Base-by-base conservation (phyloP, 1,139 yeast genomes). In the Debaryomycetaceae sp. region DNA sequence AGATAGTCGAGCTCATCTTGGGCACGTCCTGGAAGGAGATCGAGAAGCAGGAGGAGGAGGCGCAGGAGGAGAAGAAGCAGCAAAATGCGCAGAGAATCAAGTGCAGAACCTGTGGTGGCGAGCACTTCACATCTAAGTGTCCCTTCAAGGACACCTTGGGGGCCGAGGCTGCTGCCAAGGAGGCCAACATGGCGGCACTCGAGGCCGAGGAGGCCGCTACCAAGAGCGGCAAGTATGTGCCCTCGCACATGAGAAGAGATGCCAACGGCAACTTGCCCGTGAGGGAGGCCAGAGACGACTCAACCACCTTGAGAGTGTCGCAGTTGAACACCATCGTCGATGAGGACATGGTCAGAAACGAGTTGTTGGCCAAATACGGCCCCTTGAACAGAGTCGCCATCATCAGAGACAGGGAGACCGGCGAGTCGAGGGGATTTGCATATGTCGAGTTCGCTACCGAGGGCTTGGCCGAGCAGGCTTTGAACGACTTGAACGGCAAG, bases 341-440 rank as follows among this genome's bases (percentile, higher is more conserved):
- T 51, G 97, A 91, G 58, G 83, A 78, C 44, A 83, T 80, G 67
- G 64, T 91, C 49, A 79, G 91, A 54, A 69, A 67, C 44, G 83
- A 76, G 53, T 70, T 86, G 55, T 78, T 89, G 50, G 71, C 71
- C 33, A 72, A 75, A 48, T 82, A 74, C 53, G 94, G 88, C 43
- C 78, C 79, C 39, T 72, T 88, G 46, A 78, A 75, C 47, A 81
- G 96, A 65, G 85, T 84, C 45, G 82, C 83, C 44, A 71, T 91
- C 43, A 91, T 88, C 41, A 82, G 86, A 65, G 86, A 89, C 66
- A 83, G 88, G 65, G 95, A 84, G 48, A 91, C 97, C 19, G 94
- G 95, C 42, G 83, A 83, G 58, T 84, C 95, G 35, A 83, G 91
- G 66, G 99, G 99, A 47, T 80, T 89, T 60, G 98, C 98, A n/a